Evolutionary conservation across 208 protist species (phyloP).

Genomic region (Trichomonas vaginalis): DNA sequence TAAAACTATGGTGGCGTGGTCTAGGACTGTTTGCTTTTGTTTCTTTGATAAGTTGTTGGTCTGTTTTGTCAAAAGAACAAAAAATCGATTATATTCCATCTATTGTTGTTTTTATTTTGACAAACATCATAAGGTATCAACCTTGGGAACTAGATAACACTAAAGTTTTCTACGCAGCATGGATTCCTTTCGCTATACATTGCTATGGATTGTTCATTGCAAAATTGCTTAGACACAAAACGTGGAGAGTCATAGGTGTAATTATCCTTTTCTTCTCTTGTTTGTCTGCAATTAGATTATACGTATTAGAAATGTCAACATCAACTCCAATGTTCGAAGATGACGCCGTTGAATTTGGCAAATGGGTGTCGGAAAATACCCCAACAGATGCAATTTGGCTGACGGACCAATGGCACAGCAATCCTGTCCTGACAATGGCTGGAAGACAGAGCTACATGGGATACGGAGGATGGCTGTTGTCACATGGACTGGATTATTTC

Average conservation of each 20-base stretch:
- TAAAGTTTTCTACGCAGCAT: not conserved
- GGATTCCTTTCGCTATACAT: not conserved
- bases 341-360: not conserved
- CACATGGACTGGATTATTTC: not conserved
- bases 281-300: too few species aligned
- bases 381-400: not conserved
- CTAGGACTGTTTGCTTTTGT: not conserved
- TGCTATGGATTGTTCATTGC: not conserved
- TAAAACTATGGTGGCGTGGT: not conserved
- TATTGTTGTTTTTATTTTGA: not conserved
- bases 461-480: not conserved
- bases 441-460: not conserved
- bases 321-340: not conserved
- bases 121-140: not conserved
- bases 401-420: not conserved
- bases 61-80: not conserved
- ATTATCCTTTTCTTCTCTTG: not conserved
- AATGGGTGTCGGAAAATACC: not conserved
- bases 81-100: not conserved
- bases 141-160: not conserved
- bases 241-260: not conserved
- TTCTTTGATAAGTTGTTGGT: not conserved
- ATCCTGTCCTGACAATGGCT: not conserved
- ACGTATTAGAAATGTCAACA: not conserved
- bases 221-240: not conserved